A percentile compares a stretch with the other conserved stretches of the same genome.
These are phyloP conservation scores for Porogramme epimiltina DNA, from an alignment of 1,284 basidiomycete species.

Conservation along the genomic window DNA sequence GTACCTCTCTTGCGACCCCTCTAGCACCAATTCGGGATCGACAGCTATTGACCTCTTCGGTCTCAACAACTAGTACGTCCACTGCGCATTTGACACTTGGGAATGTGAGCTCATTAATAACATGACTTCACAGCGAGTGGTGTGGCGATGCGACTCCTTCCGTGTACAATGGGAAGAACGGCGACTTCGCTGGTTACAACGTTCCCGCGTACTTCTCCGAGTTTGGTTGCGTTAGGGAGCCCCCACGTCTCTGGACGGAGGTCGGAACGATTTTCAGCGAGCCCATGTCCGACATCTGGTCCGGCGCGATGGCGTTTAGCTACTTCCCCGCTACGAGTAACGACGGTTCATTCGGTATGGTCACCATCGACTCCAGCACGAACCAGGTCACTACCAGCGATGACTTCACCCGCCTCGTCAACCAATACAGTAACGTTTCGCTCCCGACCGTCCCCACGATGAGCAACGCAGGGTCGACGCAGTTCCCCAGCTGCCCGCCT, in stretches of 20 bases:
- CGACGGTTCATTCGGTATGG: slow-evolving; percentile 82
- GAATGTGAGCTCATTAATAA: slow-evolving; percentile 5
- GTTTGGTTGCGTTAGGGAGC: slow-evolving; percentile 74
- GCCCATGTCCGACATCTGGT: slow-evolving; percentile 80
- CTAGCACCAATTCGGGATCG: slow-evolving; percentile 51
- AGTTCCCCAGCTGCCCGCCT: slow-evolving; percentile 68
- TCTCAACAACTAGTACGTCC: slow-evolving; percentile 72
- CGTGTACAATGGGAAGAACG: slow-evolving; percentile 55
- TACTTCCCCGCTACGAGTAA: slow-evolving; percentile 77
- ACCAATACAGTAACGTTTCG: slow-evolving; percentile 61
- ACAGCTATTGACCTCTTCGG: slow-evolving; percentile 85
- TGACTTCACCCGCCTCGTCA: slow-evolving; percentile 72
- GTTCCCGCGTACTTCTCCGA: slow-evolving; percentile 91
- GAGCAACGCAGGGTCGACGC: slow-evolving; percentile 51
- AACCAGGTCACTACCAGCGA: slow-evolving; percentile 59
- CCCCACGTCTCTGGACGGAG: slow-evolving; percentile 82
- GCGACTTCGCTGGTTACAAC: slow-evolving; percentile 67
- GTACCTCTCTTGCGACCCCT: slow-evolving; percentile 80
- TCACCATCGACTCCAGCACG: slow-evolving; percentile 62
- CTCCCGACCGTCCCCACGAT: slow-evolving; percentile 68
- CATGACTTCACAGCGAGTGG: slow-evolving; percentile 59
- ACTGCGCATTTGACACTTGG: slow-evolving; percentile 12
- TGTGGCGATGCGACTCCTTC: slow-evolving; percentile 66
- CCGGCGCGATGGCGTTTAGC: slow-evolving; percentile 87
- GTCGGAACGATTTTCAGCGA: slow-evolving; percentile 71